These are phyloP conservation scores for Colletotrichum eremochloae DNA, from an alignment of 2,329 filamentous ascomycete species.

Conservation along the genomic window DNA sequence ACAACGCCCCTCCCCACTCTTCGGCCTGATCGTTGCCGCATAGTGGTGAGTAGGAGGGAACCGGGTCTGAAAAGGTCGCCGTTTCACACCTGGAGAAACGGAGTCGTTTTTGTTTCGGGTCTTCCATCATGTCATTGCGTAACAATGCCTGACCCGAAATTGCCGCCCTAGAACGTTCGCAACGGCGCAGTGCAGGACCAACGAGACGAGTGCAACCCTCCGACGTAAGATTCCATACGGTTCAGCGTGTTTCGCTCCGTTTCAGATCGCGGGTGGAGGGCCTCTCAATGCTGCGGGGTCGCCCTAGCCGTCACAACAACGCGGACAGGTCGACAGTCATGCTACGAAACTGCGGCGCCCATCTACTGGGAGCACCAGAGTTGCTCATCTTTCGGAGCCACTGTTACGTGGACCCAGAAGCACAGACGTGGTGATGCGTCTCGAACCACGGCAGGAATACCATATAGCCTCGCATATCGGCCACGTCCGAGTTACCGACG, in stretches of 20 bases:
- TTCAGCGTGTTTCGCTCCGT: constrained; percentile 26
- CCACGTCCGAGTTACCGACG: not conserved
- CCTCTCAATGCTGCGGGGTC: not conserved
- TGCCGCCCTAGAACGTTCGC: constrained; percentile 3
- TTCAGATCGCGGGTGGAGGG: constrained; percentile 11
- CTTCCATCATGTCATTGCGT: not conserved
- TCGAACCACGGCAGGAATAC: not conserved
- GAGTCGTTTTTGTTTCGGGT: constrained; percentile 1
- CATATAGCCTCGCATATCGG: not conserved
- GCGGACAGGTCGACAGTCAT: not conserved
- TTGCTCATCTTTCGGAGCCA: not conserved
- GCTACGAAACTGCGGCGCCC: not conserved
- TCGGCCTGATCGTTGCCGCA: constrained; percentile 8
- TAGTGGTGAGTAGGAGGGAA: not conserved
- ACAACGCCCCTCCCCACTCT: constrained; percentile 6
- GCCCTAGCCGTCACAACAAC: not conserved
- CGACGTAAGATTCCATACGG: constrained; percentile 8
- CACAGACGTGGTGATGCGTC: not conserved
- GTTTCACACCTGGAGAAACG: constrained; percentile 27
- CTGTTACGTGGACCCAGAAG: not conserved
- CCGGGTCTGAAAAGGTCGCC: not conserved
- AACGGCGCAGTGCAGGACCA: constrained; percentile 9
- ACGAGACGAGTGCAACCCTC: constrained; percentile 24
- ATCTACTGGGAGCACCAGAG: not conserved
- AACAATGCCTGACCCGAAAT: constrained; percentile 19